Conservation (phyloP, 2,329 filamentous ascomycete species). For the Alternaria burnsii region DNA sequence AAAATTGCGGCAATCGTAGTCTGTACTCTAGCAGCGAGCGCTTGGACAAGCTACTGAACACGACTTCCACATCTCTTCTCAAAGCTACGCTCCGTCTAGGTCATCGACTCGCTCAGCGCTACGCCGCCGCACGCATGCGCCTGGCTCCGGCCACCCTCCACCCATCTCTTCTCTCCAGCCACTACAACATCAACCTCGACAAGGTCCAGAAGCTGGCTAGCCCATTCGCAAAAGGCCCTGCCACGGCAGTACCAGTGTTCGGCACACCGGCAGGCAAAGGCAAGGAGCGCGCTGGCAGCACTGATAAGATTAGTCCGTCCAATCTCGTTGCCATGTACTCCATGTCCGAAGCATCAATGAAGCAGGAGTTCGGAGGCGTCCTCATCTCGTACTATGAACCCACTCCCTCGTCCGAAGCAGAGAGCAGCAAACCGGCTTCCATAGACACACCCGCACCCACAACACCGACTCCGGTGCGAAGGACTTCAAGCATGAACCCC, state of each 20-base stretch:
- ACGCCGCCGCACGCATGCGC: slow-evolving; percentile 86
- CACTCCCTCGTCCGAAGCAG: slow-evolving; percentile 42
- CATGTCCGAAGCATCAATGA: slow-evolving; percentile 56
- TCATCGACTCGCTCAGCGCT: slow-evolving; percentile 88
- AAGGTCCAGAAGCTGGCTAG: slow-evolving; percentile 83
- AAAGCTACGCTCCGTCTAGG: slow-evolving; percentile 80
- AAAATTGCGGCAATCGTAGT: slow-evolving; percentile 96
- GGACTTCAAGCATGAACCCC: slow-evolving; percentile 64
- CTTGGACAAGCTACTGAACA: slow-evolving; percentile 87
- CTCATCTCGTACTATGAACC: slow-evolving; percentile 78
- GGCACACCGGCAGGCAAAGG: slow-evolving; percentile 70
- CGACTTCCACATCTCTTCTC: slow-evolving; percentile 80
- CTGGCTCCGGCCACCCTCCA: slow-evolving; percentile 72
- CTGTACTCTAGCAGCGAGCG: slow-evolving; percentile 94
- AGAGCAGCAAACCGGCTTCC: slow-evolving; percentile 23
- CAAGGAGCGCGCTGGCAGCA: slow-evolving; percentile 63
- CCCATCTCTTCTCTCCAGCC: slow-evolving; percentile 78
- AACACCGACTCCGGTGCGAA: slow-evolving; percentile 79
- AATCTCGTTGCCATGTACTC: slow-evolving; percentile 79
- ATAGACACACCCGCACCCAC: slow-evolving; percentile 66
- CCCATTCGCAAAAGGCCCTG: slow-evolving; percentile 77
- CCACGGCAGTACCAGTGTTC: slow-evolving; percentile 59
- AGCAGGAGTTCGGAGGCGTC: slow-evolving; percentile 83
- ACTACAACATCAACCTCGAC: slow-evolving; percentile 78
- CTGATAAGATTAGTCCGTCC: slow-evolving; percentile 55